Evolutionary conservation across 1,284 basidiomycete genomes (phyloP).

Genomic region (Boletellus sp.): DNA sequence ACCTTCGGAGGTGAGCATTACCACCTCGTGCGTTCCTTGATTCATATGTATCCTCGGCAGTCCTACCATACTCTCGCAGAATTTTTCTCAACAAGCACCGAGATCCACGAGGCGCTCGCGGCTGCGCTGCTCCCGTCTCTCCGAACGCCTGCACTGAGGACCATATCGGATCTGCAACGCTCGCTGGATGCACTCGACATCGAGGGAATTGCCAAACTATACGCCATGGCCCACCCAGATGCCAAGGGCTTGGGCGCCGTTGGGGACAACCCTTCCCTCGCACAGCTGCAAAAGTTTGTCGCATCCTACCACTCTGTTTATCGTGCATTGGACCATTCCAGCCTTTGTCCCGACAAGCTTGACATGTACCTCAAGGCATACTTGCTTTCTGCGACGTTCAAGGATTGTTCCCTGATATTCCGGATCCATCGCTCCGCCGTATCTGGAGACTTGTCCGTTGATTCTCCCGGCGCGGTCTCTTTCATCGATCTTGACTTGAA

Average conservation of each 20-base stretch:
- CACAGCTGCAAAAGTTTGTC: conserved; percentile 60
- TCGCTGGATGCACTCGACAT: conserved; percentile 80
- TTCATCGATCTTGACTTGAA: conserved; percentile 90
- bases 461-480: conserved; percentile 43
- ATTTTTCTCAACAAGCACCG: conserved; percentile 18
- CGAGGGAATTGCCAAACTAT: conserved; percentile 55
- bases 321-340: conserved; percentile 34
- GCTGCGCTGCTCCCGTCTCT: conserved; percentile 47
- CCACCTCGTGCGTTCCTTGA: background rate
- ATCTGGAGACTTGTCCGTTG: conserved; percentile 3
- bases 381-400: conserved; percentile 89
- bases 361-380: conserved; percentile 69
- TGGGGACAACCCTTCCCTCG: conserved; percentile 44
- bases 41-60: conserved; percentile 4
- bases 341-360: conserved; percentile 43
- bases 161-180: conserved; percentile 67
- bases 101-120: conserved; percentile 43
- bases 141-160: conserved; percentile 52
- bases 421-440: conserved; percentile 36
- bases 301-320: conserved; percentile 46
- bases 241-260: conserved; percentile 5
- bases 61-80: conserved; percentile 9
- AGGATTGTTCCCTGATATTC: conserved; percentile 90
- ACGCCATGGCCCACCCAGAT: conserved; percentile 12
- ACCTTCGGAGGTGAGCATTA: conserved; percentile 55